phyloP scores from a whole-genome alignment of 176 grass and related monocot genomes.

The Aegilops tauschii region DNA sequence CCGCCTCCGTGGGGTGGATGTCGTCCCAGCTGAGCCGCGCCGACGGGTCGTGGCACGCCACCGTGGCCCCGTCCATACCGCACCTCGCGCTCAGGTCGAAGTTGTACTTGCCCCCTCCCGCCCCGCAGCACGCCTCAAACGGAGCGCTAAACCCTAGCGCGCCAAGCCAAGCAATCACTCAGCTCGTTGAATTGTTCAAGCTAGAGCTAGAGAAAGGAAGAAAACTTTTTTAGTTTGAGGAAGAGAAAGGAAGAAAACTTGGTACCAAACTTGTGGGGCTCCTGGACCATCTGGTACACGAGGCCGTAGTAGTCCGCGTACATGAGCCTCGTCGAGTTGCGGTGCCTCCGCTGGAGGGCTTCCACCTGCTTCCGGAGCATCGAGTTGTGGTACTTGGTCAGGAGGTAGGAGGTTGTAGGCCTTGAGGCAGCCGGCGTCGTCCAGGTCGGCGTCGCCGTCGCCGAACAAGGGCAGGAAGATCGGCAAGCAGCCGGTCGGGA shows the following conservation, averaged over 20 bases:
- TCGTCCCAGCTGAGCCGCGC: slow-evolving; percentile 51
- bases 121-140: slow-evolving; percentile 38
- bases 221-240: too few relatives aligned
- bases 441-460: background rate
- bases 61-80: slow-evolving; percentile 30
- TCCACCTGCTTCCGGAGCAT: slow-evolving; percentile 1
- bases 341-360: slow-evolving; percentile 4
- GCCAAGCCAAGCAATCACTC: too few relatives aligned
- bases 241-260: background rate
- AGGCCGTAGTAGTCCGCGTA: slow-evolving; percentile 37
- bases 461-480: slow-evolving; percentile 26
- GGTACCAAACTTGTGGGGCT: slow-evolving; percentile 40
- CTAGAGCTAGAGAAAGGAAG: background rate
- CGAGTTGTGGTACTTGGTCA: slow-evolving; percentile 36
- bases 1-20: slow-evolving; percentile 50
- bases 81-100: slow-evolving; percentile 14
- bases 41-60: slow-evolving; percentile 13
- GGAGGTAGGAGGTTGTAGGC: slow-evolving; percentile 31
- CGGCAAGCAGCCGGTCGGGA: slow-evolving; percentile 40
- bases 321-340: slow-evolving; percentile 21
- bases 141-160: slow-evolving; percentile 35
- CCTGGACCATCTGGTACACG: slow-evolving; percentile 7
- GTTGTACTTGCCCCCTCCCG: slow-evolving; percentile 35
- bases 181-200: background rate
- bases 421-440: slow-evolving; percentile 31